Percentiles rank a stretch among this genome's conserved stretches.
These are phyloP conservation scores for Naganishia randhawae DNA, from an alignment of 768 basidiomycete species.

Conservation along the genomic window DNA sequence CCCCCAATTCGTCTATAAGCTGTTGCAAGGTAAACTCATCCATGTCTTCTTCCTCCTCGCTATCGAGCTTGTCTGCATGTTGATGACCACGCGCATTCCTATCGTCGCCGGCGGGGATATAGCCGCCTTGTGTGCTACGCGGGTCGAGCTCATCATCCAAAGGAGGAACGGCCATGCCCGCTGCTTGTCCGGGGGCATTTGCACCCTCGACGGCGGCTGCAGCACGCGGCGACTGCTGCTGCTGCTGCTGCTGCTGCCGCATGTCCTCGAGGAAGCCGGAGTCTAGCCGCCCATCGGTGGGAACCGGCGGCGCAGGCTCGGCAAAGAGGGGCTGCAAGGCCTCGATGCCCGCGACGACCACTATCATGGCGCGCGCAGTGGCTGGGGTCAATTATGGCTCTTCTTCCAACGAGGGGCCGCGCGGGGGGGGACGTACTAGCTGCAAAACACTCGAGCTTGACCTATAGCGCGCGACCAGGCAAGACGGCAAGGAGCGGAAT, in stretches of 20 bases:
- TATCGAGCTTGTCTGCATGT: background rate
- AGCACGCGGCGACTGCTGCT: background rate
- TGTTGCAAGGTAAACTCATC: background rate
- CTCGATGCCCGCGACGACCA: constrained; percentile 1
- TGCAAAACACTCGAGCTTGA: constrained; percentile 37
- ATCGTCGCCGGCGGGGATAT: no score
- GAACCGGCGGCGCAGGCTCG: background rate
- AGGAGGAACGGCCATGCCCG: no score
- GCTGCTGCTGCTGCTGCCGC: background rate
- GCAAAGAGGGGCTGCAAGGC: background rate
- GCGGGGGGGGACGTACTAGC: constrained; percentile 32
- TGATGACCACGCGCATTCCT: no score
- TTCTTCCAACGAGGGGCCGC: background rate
- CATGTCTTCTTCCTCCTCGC: background rate
- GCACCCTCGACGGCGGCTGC: background rate
- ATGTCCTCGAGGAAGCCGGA: background rate
- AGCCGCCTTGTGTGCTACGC: no score
- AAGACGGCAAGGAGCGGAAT: background rate
- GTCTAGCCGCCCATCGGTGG: background rate
- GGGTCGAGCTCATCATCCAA: no score
- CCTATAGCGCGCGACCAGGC: background rate
- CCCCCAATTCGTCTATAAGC: background rate
- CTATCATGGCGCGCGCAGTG: background rate
- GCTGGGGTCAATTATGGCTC: background rate
- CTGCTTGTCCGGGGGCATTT: background rate